Conservation (phyloP, 1,139 yeast genomes). For the Martiniozyma asiatica region DNA sequence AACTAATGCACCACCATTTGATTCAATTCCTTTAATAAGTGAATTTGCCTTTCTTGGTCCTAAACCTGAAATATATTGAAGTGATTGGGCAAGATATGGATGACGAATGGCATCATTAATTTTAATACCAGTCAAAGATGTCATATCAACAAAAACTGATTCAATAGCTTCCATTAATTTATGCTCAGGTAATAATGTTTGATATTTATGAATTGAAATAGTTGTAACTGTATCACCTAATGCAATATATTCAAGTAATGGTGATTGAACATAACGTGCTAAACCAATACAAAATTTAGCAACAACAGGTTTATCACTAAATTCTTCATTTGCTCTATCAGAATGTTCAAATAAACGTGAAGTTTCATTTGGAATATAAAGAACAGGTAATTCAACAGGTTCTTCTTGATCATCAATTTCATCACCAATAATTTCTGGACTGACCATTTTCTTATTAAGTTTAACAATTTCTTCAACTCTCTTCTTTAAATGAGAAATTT, state of each 20-base stretch:
- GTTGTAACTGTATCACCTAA: constrained; percentile 65
- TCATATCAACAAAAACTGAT: constrained; percentile 78
- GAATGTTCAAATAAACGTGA: constrained; percentile 84
- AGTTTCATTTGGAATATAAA: constrained; percentile 90
- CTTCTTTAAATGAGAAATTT: constrained; percentile 49
- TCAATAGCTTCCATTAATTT: constrained; percentile 57
- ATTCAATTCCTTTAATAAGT: constrained; percentile 67
- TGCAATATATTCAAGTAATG: constrained; percentile 77
- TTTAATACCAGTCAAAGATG: constrained; percentile 86
- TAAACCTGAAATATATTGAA: constrained; percentile 78
- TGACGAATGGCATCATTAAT: constrained; percentile 82
- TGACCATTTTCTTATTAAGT: constrained; percentile 40
- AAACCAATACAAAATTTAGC: constrained; percentile 82
- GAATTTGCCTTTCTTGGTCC: constrained; percentile 95
- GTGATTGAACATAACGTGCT: constrained; percentile 86
- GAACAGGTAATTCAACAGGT: constrained; percentile 22
- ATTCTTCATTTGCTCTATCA: constrained; percentile 61
- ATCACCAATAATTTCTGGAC: constrained; percentile 14
- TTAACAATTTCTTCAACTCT: constrained; percentile 47
- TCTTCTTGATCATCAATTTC: constrained; percentile 29
- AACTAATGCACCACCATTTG: constrained; percentile 56
- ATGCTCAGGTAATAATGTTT: constrained; percentile 57
- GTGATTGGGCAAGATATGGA: constrained; percentile 52
- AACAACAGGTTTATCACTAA: constrained; percentile 76
- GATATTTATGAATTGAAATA: constrained; percentile 65